A percentile compares a stretch with the other conserved stretches of the same genome.
Conservation (phyloP, 2,329 filamentous ascomycete genomes). For the Pleoardoris graminearum region DNA sequence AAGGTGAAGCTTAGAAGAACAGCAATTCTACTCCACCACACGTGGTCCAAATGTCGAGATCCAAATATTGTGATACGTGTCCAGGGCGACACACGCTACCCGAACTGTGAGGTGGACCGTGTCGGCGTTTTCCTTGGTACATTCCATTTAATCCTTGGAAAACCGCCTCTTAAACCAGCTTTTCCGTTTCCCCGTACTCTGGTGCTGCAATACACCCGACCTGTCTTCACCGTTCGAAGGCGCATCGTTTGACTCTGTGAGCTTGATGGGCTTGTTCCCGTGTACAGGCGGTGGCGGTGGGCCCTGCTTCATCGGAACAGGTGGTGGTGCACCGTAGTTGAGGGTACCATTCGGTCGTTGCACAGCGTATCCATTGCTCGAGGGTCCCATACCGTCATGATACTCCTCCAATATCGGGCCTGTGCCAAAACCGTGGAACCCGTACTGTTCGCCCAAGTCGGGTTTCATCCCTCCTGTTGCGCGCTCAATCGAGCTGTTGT, state of each 20-base stretch:
- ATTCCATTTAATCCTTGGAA: conserved; percentile 60
- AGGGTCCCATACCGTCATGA: conserved; percentile 21
- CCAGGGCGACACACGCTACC: too few relatives aligned
- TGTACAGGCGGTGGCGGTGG: conserved; percentile 12
- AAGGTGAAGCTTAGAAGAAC: conserved; percentile 6
- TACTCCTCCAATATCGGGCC: conserved; percentile 50
- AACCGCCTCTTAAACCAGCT: conserved; percentile 87
- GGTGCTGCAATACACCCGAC: conserved; percentile 28
- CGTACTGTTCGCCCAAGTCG: conserved; percentile 56
- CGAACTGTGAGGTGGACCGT: too few relatives aligned
- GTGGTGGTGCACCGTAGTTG: conserved; percentile 24
- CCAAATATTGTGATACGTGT: too few relatives aligned
- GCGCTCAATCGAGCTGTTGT: conserved; percentile 88
- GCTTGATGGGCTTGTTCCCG: conserved; percentile 15
- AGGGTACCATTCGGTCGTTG: conserved; percentile 21
- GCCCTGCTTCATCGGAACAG: conserved; percentile 24
- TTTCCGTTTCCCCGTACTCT: conserved; percentile 66
- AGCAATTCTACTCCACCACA: too few relatives aligned
- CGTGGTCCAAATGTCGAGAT: background rate
- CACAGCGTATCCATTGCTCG: conserved; percentile 22
- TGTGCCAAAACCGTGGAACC: conserved; percentile 58
- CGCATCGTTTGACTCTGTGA: conserved; percentile 21
- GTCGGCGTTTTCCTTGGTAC: background rate
- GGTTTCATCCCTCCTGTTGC: conserved; percentile 52
- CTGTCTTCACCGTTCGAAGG: conserved; percentile 13